phyloP scores from a whole-genome alignment of 2,329 filamentous ascomycete species.

The Pestalotiopsis sp. region DNA sequence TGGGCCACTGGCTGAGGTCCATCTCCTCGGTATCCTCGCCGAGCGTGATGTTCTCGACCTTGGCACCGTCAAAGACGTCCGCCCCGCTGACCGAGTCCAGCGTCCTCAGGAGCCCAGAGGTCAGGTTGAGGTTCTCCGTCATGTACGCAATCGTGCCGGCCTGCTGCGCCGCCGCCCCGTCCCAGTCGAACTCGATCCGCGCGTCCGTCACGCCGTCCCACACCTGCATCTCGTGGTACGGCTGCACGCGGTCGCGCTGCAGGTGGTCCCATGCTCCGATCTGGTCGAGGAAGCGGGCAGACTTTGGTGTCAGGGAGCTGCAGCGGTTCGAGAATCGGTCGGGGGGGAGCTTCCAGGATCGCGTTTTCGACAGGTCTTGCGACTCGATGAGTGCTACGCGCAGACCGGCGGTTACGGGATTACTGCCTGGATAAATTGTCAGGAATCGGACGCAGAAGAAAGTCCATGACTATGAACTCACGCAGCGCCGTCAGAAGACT shows the following conservation, averaged over 20 bases:
- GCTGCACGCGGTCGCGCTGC: slow-evolving; percentile 72
- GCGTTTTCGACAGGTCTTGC: slow-evolving; percentile 75
- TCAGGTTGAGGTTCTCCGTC: slow-evolving; percentile 92
- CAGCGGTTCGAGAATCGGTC: slow-evolving; percentile 88
- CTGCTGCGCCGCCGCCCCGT: slow-evolving; percentile 33
- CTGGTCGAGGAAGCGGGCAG: slow-evolving; percentile 76
- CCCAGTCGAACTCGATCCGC: slow-evolving; percentile 86
- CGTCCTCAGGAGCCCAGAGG: slow-evolving; percentile 72
- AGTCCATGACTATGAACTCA: slow-evolving; percentile 41
- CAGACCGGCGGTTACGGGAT: slow-evolving; percentile 72
- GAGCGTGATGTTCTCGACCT: slow-evolving; percentile 77
- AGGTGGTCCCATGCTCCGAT: slow-evolving; percentile 88
- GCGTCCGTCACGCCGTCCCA: slow-evolving; percentile 94
- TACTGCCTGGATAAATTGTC: slow-evolving; percentile 60
- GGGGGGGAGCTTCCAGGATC: slow-evolving; percentile 65
- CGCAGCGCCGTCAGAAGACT: slow-evolving; percentile 78
- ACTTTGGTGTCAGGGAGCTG: slow-evolving; percentile 89
- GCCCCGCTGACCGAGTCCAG: slow-evolving; percentile 71
- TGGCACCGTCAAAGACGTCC: slow-evolving; percentile 73
- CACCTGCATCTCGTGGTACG: slow-evolving; percentile 95
- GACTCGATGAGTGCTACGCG: slow-evolving; percentile 88
- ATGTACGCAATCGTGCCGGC: slow-evolving; percentile 83
- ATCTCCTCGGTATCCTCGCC: slow-evolving; percentile 69
- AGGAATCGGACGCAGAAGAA: neutral
- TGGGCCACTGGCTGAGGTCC: slow-evolving; percentile 85